Evolutionary conservation across 2,329 filamentous ascomycete species (phyloP).

Genomic region (Aureobasidium sp.): DNA sequence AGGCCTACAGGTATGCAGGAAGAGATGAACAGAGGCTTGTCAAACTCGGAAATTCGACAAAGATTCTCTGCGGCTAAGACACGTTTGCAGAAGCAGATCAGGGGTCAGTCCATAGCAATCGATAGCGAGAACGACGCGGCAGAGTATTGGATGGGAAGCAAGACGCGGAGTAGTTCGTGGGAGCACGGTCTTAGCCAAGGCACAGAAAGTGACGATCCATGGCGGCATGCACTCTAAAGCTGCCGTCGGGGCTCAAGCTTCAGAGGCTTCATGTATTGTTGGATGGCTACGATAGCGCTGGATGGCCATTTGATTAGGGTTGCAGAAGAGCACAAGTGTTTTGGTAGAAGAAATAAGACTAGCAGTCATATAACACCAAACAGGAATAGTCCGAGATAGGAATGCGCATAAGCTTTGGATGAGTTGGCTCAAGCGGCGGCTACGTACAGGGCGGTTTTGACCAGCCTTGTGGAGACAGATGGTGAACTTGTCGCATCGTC

Average conservation of each 20-base stretch:
- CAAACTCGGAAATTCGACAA: not conserved
- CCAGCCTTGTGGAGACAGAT: constrained; percentile 1
- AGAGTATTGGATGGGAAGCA: not conserved
- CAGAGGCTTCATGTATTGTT: not conserved
- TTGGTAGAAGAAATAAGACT: not conserved
- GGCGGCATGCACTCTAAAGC: not conserved
- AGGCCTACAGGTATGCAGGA: not conserved
- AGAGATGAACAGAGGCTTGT: not conserved
- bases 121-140: not conserved
- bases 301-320: not conserved
- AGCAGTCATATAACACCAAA: not conserved
- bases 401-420: not conserved
- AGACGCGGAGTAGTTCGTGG: not conserved
- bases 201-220: not conserved
- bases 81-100: not conserved
- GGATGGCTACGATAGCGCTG: no score
- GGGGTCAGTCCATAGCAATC: not conserved
- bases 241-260: not conserved
- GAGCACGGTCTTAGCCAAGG: constrained; percentile 1
- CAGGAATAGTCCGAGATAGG: not conserved
- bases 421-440: not conserved
- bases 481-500: not conserved
- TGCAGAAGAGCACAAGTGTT: not conserved
- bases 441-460: not conserved
- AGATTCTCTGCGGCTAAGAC: not conserved